Percentiles rank a stretch among this genome's conserved stretches.
These are phyloP conservation scores for Euphorbia tirucalli DNA, from an alignment of 345 rosid species.

Conservation along the genomic window DNA sequence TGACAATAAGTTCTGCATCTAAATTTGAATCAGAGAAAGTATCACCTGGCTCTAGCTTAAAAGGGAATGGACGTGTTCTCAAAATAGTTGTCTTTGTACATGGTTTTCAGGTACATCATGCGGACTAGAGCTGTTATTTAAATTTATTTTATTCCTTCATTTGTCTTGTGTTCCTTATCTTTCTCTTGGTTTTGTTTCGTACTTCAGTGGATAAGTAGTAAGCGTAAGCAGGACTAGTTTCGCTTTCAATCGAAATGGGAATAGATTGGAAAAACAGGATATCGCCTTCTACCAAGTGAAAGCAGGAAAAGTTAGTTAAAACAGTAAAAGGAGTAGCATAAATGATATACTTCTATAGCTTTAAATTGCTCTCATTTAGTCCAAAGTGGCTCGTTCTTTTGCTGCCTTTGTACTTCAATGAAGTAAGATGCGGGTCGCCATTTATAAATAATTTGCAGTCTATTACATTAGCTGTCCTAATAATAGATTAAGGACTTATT, in stretches of 20 bases:
- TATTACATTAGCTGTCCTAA: background rate
- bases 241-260: background rate
- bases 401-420: background rate
- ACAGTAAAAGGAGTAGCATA: background rate
- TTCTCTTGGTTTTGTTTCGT: background rate
- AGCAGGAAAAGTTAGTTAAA: background rate
- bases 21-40: constrained; percentile 32
- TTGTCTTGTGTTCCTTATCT: background rate
- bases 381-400: background rate
- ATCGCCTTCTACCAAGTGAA: background rate
- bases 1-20: constrained; percentile 21
- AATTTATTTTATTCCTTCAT: background rate
- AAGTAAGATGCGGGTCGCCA: background rate
- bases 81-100: constrained; percentile 85
- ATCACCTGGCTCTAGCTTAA: constrained; percentile 19
- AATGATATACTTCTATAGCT: background rate
- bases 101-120: constrained; percentile 79
- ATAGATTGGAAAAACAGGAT: background rate
- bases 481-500: background rate
- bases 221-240: background rate
- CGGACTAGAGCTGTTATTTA: background rate
- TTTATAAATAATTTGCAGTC: background rate
- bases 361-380: background rate
- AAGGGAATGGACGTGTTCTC: constrained; percentile 46
- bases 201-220: too few species aligned